Percentiles rank a stretch among this genome's conserved stretches.
Conservation (phyloP, 495 filamentous ascomycete genomes). For the Aspergillus egyptiacus region DNA sequence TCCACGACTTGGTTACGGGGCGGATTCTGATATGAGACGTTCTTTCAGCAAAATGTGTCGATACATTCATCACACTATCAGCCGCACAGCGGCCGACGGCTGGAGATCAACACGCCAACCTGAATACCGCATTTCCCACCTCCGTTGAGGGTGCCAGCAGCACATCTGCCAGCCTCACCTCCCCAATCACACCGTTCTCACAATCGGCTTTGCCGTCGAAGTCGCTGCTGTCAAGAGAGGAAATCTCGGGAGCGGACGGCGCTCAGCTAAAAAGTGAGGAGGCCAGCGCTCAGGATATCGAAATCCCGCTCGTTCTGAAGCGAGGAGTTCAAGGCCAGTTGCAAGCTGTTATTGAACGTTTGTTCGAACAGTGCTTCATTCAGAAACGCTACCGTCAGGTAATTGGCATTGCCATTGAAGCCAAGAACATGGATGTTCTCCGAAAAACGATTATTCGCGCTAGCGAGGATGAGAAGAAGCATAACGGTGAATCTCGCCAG, state of each 20-base stretch:
- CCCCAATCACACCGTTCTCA: conserved; percentile 88
- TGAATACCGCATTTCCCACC: conserved; percentile 66
- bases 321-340: conserved; percentile 62
- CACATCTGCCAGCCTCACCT: conserved; percentile 66
- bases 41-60: conserved; percentile 79
- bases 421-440: conserved; percentile 85
- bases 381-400: conserved; percentile 90
- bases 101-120: conserved; percentile 55
- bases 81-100: conserved; percentile 56
- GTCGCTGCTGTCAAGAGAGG: conserved; percentile 79
- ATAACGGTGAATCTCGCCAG: conserved; percentile 52
- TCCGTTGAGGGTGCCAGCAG: conserved; percentile 56
- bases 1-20: neutral
- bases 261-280: conserved; percentile 50
- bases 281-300: conserved; percentile 45
- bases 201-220: conserved; percentile 86
- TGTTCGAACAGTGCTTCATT: conserved; percentile 87
- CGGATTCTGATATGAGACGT: conserved; percentile 4
- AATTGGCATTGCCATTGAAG: conserved; percentile 97
- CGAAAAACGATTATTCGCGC: conserved; percentile 76
- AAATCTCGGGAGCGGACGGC: conserved; percentile 55
- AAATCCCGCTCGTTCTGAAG: conserved; percentile 49
- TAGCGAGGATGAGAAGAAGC: conserved; percentile 71
- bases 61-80: conserved; percentile 90
- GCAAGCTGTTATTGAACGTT: conserved; percentile 72